Evolutionary conservation across 2,329 filamentous ascomycete species (phyloP).

Genomic region (Stagonosporopsis tanaceti): DNA sequence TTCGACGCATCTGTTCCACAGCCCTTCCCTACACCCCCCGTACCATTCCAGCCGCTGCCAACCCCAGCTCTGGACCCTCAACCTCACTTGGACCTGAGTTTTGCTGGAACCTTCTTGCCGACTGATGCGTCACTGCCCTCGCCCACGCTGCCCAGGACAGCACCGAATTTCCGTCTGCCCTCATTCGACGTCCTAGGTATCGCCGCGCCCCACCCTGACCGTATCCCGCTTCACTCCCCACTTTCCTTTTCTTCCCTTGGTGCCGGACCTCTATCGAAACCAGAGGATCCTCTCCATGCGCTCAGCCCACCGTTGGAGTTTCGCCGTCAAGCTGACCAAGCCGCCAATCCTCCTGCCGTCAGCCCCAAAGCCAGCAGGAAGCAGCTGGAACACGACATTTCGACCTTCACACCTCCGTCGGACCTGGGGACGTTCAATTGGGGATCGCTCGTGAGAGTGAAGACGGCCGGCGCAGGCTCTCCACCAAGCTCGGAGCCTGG

Average conservation of each 20-base stretch:
- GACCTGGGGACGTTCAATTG: conserved; percentile 54
- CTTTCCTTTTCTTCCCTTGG: conserved; percentile 44
- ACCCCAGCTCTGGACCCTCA: conserved; percentile 39
- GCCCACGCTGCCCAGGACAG: conserved; percentile 41
- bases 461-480: conserved; percentile 49
- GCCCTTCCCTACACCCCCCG: conserved; percentile 41
- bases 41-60: conserved; percentile 28
- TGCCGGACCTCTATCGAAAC: conserved; percentile 49
- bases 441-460: conserved; percentile 48
- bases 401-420: conserved; percentile 56
- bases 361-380: conserved; percentile 35
- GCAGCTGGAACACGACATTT: conserved; percentile 47
- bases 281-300: conserved; percentile 52
- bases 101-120: conserved; percentile 38
- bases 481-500: conserved; percentile 51
- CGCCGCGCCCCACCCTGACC: conserved; percentile 56
- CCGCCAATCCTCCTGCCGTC: conserved; percentile 24
- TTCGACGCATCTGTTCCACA: conserved; percentile 40
- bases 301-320: conserved; percentile 43
- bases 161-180: conserved; percentile 58
- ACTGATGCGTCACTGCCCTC: conserved; percentile 42
- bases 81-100: conserved; percentile 37
- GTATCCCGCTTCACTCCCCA: conserved; percentile 37
- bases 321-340: conserved; percentile 28
- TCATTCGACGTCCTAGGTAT: conserved; percentile 63